Evolutionary conservation across 345 rosid species (phyloP).

Genomic region (Reutealis trisperma): DNA sequence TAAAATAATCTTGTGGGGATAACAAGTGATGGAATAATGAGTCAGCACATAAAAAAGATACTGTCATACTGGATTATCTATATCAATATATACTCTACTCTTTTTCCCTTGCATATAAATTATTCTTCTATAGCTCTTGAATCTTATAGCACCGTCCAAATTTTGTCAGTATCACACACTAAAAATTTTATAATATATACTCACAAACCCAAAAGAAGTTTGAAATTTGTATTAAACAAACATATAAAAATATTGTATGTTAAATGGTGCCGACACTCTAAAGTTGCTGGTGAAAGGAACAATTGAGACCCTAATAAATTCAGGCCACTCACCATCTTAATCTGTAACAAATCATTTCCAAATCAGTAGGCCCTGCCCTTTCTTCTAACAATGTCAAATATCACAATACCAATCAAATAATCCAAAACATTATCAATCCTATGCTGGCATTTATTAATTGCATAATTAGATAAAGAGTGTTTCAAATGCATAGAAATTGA

Average conservation of each 20-base stretch:
- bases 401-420: background rate
- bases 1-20: background rate
- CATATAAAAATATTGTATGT: too few relatives aligned
- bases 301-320: constrained; percentile 1
- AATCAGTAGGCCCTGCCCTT: background rate
- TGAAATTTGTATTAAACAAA: background rate
- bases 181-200: background rate
- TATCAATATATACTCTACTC: background rate
- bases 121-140: background rate
- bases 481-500: background rate
- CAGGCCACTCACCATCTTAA: background rate
- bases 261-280: constrained; percentile 24
- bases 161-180: constrained; percentile 3
- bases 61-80: background rate
- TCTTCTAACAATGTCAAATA: background rate
- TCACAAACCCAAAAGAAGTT: too few relatives aligned
- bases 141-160: constrained; percentile 9
- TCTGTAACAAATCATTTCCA: background rate
- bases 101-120: background rate
- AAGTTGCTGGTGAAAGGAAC: constrained; percentile 21
- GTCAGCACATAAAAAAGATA: constrained; percentile 10
- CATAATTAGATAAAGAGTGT: background rate
- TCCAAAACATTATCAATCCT: too few relatives aligned
- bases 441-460: background rate
- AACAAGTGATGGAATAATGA: constrained; percentile 13